Conservation (phyloP, 768 basidiomycete genomes). For the Aureoboletus auriporus region DNA sequence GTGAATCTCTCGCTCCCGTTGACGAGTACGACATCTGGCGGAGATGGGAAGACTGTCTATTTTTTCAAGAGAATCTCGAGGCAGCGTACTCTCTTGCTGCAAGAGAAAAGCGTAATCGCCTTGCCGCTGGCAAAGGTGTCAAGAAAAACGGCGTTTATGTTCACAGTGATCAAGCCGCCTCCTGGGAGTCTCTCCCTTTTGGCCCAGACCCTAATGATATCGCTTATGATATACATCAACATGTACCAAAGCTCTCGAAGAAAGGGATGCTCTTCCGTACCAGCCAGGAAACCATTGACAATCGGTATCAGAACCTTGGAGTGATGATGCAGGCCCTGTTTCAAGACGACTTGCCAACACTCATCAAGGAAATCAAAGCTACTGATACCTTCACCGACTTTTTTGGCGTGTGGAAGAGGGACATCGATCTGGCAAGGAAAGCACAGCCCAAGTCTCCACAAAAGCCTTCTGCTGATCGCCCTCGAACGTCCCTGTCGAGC, state of each 20-base stretch:
- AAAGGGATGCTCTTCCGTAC: slow-evolving; percentile 71
- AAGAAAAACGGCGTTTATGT: slow-evolving; percentile 68
- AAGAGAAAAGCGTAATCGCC: slow-evolving; percentile 61
- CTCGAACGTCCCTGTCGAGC: slow-evolving; percentile 45
- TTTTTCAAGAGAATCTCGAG: slow-evolving; percentile 70
- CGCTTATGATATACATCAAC: slow-evolving; percentile 61
- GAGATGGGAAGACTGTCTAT: slow-evolving; percentile 79
- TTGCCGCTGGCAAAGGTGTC: slow-evolving; percentile 69
- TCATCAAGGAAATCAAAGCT: slow-evolving; percentile 62
- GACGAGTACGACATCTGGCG: slow-evolving; percentile 73
- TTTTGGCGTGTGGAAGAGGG: slow-evolving; percentile 74
- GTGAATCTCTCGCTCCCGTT: slow-evolving; percentile 32
- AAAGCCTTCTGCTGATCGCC: slow-evolving; percentile 18
- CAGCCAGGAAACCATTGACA: slow-evolving; percentile 60
- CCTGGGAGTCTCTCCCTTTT: slow-evolving; percentile 81
- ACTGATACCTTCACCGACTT: slow-evolving; percentile 64
- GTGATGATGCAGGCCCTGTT: slow-evolving; percentile 59
- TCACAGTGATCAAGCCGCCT: slow-evolving; percentile 69
- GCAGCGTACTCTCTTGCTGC: slow-evolving; percentile 59
- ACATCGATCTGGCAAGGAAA: slow-evolving; percentile 57
- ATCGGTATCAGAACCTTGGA: slow-evolving; percentile 57
- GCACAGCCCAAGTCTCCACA: slow-evolving; percentile 8
- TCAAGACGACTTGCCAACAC: slow-evolving; percentile 54
- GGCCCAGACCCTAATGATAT: slow-evolving; percentile 77
- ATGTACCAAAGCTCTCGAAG: slow-evolving; percentile 65